A percentile compares a stretch with the other conserved stretches of the same genome.
Conservation (phyloP, 2,329 filamentous ascomycete species). For the Penicillium digitatum region DNA sequence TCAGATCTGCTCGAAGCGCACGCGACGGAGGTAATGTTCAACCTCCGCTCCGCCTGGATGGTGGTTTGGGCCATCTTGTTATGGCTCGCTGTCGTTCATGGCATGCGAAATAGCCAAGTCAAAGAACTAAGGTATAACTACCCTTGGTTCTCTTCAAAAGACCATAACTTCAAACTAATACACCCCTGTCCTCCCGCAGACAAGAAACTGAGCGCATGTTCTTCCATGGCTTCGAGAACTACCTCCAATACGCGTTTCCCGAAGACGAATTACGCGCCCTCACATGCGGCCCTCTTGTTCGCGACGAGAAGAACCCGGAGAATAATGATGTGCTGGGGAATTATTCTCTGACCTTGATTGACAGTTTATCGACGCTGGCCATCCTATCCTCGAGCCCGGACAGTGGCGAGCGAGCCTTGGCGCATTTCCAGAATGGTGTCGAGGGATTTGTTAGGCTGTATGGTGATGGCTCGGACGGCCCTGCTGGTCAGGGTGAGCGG, state of each 20-base stretch:
- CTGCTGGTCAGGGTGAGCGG: constrained; percentile 65
- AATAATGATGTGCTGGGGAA: constrained; percentile 95
- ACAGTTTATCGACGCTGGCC: constrained; percentile 89
- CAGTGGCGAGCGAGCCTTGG: constrained; percentile 59
- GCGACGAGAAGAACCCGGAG: constrained; percentile 76
- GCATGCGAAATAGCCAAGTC: constrained; percentile 36
- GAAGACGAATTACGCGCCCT: constrained; percentile 92
- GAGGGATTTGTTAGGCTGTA: constrained; percentile 73
- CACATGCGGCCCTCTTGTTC: constrained; percentile 75
- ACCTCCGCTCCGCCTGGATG: constrained; percentile 33
- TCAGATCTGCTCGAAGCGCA: constrained; percentile 34
- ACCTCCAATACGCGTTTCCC: constrained; percentile 89
- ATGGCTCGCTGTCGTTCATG: constrained; percentile 34
- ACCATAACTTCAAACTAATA: neutral
- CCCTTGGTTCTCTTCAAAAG: neutral
- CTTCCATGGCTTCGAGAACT: constrained; percentile 94
- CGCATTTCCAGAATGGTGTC: constrained; percentile 76
- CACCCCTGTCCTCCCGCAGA: constrained; percentile 20
- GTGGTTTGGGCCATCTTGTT: constrained; percentile 33
- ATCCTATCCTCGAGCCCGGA: constrained; percentile 69
- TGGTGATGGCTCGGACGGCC: constrained; percentile 72
- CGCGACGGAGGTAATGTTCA: constrained; percentile 40
- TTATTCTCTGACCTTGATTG: constrained; percentile 92
- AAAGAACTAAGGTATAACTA: constrained; percentile 34
- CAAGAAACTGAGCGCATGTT: constrained; percentile 67